Conservation (phyloP, 2,329 filamentous ascomycete species). For the Pyrenophora seminiperda region DNA sequence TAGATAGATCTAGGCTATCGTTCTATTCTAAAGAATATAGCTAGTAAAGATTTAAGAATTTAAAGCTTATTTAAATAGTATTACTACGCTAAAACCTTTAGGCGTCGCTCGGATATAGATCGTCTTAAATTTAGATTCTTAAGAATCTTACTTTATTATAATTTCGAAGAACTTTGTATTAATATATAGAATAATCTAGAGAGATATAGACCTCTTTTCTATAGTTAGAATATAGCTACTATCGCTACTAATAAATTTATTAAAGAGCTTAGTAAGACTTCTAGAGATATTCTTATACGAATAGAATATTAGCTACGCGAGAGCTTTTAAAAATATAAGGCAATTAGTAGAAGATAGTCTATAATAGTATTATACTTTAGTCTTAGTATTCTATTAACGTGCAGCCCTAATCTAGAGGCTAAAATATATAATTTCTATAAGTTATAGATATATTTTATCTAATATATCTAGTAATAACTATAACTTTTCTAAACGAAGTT, state of each 20-base stretch:
- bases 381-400: constrained; percentile 6
- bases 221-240: not conserved
- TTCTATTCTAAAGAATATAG: not conserved
- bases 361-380: constrained; percentile 3
- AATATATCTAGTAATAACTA: constrained; percentile 4
- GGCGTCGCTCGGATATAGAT: constrained; percentile 4
- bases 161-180: constrained; percentile 3
- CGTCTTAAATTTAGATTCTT: not conserved
- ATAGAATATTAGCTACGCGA: constrained; percentile 3
- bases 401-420: constrained; percentile 1
- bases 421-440: constrained; percentile 5
- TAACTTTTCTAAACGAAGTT: constrained; percentile 5
- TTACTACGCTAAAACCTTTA: constrained; percentile 1
- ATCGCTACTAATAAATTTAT: constrained; percentile 5
- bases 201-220: constrained; percentile 4
- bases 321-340: constrained; percentile 5
- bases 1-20: constrained; percentile 1
- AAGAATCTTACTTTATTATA: constrained; percentile 8
- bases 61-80: constrained; percentile 2
- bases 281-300: constrained; percentile 1
- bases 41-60: constrained; percentile 1
- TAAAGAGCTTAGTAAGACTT: constrained; percentile 2
- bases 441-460: constrained; percentile 5
- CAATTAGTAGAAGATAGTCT: constrained; percentile 6
- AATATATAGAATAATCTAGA: constrained; percentile 6